A percentile compares a stretch with the other conserved stretches of the same genome.
phyloP scores from a whole-genome alignment of 257 asterid species.

The Solanum tarijense region DNA sequence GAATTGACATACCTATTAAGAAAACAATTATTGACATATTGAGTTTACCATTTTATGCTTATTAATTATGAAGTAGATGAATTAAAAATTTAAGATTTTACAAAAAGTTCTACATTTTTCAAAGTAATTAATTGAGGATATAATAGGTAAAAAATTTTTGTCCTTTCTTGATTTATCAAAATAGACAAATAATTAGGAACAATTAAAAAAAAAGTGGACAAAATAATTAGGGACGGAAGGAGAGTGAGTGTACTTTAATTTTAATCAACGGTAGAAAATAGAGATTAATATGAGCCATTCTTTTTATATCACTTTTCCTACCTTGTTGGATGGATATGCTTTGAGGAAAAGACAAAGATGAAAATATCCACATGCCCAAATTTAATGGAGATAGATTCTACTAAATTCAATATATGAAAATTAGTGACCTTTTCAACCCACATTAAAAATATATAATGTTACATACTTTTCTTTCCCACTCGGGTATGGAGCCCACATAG shows the following conservation, averaged over 20 bases:
- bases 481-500: no score
- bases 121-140: no score
- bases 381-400: neutral
- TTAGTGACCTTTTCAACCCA: neutral
- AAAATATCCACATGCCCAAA: neutral
- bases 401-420: neutral
- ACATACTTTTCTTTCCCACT: no score
- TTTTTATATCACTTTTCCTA: neutral
- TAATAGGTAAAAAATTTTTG: no score
- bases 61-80: no score
- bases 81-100: no score
- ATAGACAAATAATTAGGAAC: accelerated
- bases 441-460: neutral
- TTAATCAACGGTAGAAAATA: neutral
- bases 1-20: accelerated
- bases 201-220: accelerated
- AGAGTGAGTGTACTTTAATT: neutral
- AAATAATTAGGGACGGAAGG: no score
- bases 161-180: no score
- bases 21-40: no score
- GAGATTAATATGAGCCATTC: neutral
- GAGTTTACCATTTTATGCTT: no score
- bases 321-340: neutral
- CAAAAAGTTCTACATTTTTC: no score
- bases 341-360: neutral